Evolutionary conservation across 1,284 basidiomycete genomes (phyloP), one percentile per base, ranked within the genome.

Genomic region (Rhodofomes roseus): DNA sequence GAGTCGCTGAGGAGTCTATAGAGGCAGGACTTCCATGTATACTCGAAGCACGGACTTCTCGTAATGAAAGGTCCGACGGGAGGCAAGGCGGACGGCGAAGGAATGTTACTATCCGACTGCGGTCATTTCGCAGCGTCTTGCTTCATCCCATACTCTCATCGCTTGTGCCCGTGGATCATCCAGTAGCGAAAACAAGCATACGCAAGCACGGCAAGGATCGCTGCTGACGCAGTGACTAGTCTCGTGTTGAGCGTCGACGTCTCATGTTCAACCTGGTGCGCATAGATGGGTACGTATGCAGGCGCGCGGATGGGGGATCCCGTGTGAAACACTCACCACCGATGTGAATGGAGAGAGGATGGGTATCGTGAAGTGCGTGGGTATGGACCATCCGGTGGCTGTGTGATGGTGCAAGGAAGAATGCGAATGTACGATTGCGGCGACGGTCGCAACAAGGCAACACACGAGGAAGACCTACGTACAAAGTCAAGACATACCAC

Each of bases 341-440:
- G 85, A 87, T 1, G 85, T 80, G 64, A 87, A 87, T 0, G 85
- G 85, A 0, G 86, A 87, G n/a, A 87, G 66, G 8, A 87, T 84
- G 9, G 85, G 85, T 20, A 87, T 83, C 1, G 86, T 87, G 66
- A 86, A 85, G 65, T 87, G 85, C 1, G 77, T 76, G 0, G 81
- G 73, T 25, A 72, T 68, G 20, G 70, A 66, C 70, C 71, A 73
- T 60, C 66, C 70, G 12, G 68, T 62, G 18, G 58, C 23, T n/a
- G 58, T 62, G 56, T 23, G 50, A 16, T 31, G 46, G 44, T 57
- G 60, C n/a, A 23, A n/a, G 25, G 22, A 52, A 12, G 56, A 41
- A n/a, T 78, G 65, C 54, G 80, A 64, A 65, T 82, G 81, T 39
- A 80, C 69, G 22, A 83, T 63, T 41, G 80, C 65, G 14, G 74